These are phyloP conservation scores for Conidiobolus incongruus DNA, from an alignment of 371 early-diverging fungal species.

Conservation along the genomic window DNA sequence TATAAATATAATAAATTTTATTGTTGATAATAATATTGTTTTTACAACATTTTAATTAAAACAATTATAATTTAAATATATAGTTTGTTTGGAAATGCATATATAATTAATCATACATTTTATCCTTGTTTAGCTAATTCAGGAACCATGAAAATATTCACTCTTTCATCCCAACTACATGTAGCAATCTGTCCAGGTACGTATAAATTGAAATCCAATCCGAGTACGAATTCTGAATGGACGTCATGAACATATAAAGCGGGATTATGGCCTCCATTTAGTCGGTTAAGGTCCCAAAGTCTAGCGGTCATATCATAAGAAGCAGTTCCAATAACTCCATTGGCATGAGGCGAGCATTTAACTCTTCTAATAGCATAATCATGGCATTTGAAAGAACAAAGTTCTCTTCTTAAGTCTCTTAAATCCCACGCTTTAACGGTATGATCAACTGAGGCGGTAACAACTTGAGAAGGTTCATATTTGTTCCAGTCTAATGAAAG, in stretches of 20 bases:
- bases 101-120: too few species aligned
- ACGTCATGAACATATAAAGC: constrained; percentile 39
- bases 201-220: constrained; percentile 74
- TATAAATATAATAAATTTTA: too few species aligned
- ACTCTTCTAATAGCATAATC: constrained; percentile 79
- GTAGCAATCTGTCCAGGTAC: constrained; percentile 66
- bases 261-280: constrained; percentile 18
- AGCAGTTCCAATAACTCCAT: constrained; percentile 50
- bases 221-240: constrained; percentile 88
- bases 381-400: constrained; percentile 50
- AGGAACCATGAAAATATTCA: constrained; percentile 23
- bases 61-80: neutral
- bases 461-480: constrained; percentile 39
- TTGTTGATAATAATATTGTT: too few species aligned
- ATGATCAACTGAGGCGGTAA: constrained; percentile 73
- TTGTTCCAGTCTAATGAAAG: constrained; percentile 90
- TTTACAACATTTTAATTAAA: neutral
- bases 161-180: constrained; percentile 82
- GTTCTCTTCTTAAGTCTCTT: constrained; percentile 41
- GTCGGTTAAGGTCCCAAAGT: constrained; percentile 63
- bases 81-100: neutral
- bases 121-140: neutral
- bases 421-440: constrained; percentile 79
- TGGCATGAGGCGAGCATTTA: constrained; percentile 71
- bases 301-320: constrained; percentile 88